Base-by-base conservation (phyloP, 2,329 filamentous ascomycete genomes). In the Colletotrichum horii region DNA sequence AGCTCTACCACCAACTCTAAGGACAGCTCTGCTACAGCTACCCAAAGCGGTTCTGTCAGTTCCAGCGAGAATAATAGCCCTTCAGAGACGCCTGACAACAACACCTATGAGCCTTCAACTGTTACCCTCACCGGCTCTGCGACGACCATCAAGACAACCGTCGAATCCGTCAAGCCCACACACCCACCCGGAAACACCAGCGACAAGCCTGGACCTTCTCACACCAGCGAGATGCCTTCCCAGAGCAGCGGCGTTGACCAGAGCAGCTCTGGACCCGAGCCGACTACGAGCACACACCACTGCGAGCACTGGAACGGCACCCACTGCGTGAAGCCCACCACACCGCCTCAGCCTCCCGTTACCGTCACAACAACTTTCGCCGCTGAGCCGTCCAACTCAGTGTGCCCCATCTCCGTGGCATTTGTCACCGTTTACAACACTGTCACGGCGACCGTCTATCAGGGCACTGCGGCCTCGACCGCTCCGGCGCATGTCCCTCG, bases 341-440 rank as follows among this genome's bases (percentile, higher is more conserved):
- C 38, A 16, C n/a, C 36, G 8, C 58, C 70, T 4, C 22, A 28
- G 8, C 52, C 32, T 55, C 52, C 69, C 22, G 48, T 38, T 12
- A 60, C 74, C 15, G 19, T 38, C 64, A 76, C 62, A 65, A 76
- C 22, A 48, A 76, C 55, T n/a, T 14, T 64, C 15, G 70, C 58
- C 61, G 19, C 70, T 24, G 66, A 22, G 62, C 70, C 76, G 55
- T 69, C 78, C 6, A 78, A 74, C 19, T 78, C 78, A 26, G 77
- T 76, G 24, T 84, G 81, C 68, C 66, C 78, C 15, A 72, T 79
- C 26, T 82, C 80, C 7, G 83, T 83, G 30, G 82, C 80, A 56
- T 80, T 83, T 28, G 76, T 80, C 14, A 85, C 84, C 16, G 78
- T 82, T 38, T 85, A 83, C 77, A 85, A 84, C 78, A 86, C 84